Conservation (phyloP, 805 yeast species). For the Candida mattraensis region DNA sequence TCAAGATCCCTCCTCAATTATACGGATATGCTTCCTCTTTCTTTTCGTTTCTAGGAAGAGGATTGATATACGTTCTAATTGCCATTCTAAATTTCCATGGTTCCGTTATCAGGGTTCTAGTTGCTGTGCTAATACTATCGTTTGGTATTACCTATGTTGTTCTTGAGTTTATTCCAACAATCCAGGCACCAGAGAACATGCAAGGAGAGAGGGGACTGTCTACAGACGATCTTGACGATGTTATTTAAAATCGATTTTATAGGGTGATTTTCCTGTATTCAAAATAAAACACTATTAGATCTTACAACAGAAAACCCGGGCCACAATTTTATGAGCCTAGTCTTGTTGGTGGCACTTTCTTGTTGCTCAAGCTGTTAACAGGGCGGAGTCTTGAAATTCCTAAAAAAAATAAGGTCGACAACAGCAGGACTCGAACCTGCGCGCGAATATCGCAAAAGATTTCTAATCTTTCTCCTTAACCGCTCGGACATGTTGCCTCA, state of each 20-base stretch:
- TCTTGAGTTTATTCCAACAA: slow-evolving; percentile 70
- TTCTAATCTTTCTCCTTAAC: slow-evolving; percentile 59
- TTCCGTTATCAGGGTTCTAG: slow-evolving; percentile 51
- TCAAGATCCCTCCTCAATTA: slow-evolving; percentile 56
- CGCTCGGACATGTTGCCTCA: slow-evolving; percentile 59
- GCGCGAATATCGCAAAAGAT: slow-evolving; percentile 64
- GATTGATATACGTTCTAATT: slow-evolving; percentile 54
- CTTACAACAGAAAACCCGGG: too few relatives aligned
- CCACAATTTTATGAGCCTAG: too few relatives aligned
- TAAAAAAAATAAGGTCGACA: slow-evolving; percentile 36
- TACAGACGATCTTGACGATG: slow-evolving; percentile 35
- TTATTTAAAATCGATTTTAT: slow-evolving; percentile 21
- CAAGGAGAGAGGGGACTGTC: slow-evolving; percentile 46
- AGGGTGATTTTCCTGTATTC: background rate
- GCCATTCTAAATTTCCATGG: slow-evolving; percentile 51
- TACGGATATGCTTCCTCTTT: slow-evolving; percentile 65
- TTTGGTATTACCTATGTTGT: slow-evolving; percentile 60
- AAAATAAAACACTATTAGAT: too few relatives aligned
- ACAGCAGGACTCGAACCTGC: slow-evolving; percentile 64
- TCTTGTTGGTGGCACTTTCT: too few relatives aligned
- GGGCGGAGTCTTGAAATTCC: too few relatives aligned
- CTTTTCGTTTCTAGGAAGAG: slow-evolving; percentile 75
- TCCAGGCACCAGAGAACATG: slow-evolving; percentile 83
- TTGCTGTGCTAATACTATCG: slow-evolving; percentile 57
- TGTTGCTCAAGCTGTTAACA: background rate